These are phyloP conservation scores for Tremellales sp. DNA, from an alignment of 1,284 basidiomycete genomes.

Conservation along the genomic window DNA sequence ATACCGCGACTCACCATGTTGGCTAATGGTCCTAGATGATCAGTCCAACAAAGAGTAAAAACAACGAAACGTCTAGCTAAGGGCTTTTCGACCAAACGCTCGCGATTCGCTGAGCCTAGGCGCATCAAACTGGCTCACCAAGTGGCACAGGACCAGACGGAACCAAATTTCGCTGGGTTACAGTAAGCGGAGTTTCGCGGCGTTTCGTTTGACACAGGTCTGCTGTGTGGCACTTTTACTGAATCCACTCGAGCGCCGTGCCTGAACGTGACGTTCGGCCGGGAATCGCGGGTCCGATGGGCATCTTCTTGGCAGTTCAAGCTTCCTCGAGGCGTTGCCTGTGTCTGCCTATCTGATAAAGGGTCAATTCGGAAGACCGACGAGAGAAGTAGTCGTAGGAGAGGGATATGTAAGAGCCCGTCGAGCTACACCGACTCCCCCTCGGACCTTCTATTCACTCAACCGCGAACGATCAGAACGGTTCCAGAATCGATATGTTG, in stretches of 20 bases:
- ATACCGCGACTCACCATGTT: conserved; percentile 40
- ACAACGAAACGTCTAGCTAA: neutral
- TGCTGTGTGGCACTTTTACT: neutral
- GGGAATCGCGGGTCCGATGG: no score
- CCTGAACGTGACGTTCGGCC: neutral
- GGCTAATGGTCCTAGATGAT: conserved; percentile 23
- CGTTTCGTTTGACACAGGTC: conserved; percentile 11
- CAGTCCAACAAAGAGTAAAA: neutral
- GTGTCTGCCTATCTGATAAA: neutral
- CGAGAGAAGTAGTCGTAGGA: no score
- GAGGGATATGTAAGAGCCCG: no score
- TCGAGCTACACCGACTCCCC: no score
- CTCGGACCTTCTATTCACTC: no score
- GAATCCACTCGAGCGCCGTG: neutral
- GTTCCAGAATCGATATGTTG: neutral
- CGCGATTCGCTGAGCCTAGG: no score
- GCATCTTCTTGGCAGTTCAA: no score
- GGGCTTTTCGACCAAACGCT: no score
- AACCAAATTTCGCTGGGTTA: conserved; percentile 3
- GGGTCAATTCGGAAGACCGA: neutral
- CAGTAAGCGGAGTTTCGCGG: conserved; percentile 25
- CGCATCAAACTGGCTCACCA: no score
- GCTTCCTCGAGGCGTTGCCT: neutral
- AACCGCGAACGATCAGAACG: no score
- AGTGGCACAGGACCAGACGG: no score